These are phyloP conservation scores for Oryza coarctata DNA, from an alignment of 176 grass and related monocot species.

Conservation along the genomic window DNA sequence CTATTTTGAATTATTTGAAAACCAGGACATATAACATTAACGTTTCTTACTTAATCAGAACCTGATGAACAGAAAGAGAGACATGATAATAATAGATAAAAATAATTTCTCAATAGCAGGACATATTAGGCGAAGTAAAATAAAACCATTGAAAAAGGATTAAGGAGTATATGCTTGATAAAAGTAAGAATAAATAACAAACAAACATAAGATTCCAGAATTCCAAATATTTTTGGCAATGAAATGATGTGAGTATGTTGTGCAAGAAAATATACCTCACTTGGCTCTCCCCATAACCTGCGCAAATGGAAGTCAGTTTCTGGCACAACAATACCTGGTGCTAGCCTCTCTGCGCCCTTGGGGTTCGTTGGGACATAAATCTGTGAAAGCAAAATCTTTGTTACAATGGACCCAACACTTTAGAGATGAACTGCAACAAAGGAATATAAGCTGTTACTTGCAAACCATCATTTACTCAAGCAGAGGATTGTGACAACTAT, in stretches of 20 bases:
- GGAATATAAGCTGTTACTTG: neutral
- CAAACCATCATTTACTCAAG: neutral
- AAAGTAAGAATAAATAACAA: neutral
- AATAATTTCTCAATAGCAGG: neutral
- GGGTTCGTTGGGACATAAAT: slow-evolving; percentile 69
- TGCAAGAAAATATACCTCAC: slow-evolving; percentile 47
- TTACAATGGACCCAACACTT: slow-evolving; percentile 29
- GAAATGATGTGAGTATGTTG: neutral
- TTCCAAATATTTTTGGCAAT: neutral
- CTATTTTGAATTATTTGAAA: slow-evolving; percentile 1
- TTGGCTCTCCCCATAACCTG: slow-evolving; percentile 72
- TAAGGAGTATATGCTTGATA: neutral
- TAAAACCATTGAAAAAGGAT: slow-evolving; percentile 24
- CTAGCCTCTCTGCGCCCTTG: slow-evolving; percentile 65
- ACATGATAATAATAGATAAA: neutral
- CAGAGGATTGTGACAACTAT: neutral
- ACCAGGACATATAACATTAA: neutral
- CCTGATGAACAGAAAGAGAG: neutral
- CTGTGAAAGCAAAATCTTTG: slow-evolving; percentile 18
- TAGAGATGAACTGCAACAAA: neutral
- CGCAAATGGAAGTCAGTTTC: slow-evolving; percentile 70
- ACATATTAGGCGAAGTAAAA: neutral
- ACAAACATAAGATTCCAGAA: neutral
- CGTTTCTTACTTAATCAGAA: neutral
- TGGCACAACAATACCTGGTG: slow-evolving; percentile 56